Evolutionary conservation across 495 filamentous ascomycete species (phyloP), one percentile per base, ranked within the genome.

Genomic region (Letharia columbiana): DNA sequence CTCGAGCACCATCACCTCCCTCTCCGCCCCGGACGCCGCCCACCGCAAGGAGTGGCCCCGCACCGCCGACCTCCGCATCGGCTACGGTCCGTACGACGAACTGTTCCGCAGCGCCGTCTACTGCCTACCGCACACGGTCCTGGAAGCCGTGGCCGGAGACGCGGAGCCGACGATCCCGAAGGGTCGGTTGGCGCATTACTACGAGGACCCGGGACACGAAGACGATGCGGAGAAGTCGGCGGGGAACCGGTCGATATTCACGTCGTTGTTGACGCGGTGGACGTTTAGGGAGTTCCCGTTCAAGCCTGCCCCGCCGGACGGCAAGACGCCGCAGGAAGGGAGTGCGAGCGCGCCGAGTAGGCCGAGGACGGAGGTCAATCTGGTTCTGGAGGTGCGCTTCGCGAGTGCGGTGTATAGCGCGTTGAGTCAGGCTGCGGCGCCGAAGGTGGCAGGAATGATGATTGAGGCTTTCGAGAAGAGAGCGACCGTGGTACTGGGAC

Each of bases 391-490:
- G 68, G 96, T 91, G 73, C 81, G 84, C 77, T 97, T 98, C 74
- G 80, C 83, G 69, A 97, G 91, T 78, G 89, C 92, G 61, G 73
- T 92, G 69, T 92, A 96, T 81, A 86, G 83, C 64, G 84, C 86
- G 33, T 76, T 96, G 70, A 93, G 91, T 75, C 79, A 85, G 61
- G 88, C 88, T 37, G 83, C 92, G 56, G 90, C 89, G 71, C 90
- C 89, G 52, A 90, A 89, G 77, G 87, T 96, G 71, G 93, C 89
- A 35, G 84, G 82, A 15, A 78, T 89, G 61, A 94, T 98, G 92
- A 88, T 98, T 71, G 85, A 89, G 77, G 94, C 94, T 40, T 98
- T 98, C 82, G 92, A 96, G 80, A 82, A 82, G 78, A 80, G 90
- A 73, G 71, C 71, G 41, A 61, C 52, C 50, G 67, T 64, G 47